Base-by-base conservation (phyloP, 208 protist species). In the Phytomonas serpens region DNA sequence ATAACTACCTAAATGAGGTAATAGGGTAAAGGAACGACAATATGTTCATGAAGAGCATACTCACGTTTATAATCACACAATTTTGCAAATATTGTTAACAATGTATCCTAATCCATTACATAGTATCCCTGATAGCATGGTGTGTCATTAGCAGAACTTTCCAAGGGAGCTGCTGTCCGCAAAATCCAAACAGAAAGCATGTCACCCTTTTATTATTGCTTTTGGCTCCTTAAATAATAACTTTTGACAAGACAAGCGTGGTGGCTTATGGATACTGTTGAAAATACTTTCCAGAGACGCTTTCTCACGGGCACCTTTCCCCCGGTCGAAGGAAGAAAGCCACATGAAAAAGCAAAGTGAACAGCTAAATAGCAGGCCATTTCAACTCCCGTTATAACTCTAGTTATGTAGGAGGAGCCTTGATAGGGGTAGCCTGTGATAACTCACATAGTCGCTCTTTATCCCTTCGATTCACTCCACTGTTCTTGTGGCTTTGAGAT, bases 21-120 rank as follows among this genome's bases (percentile, higher is more conserved):
- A 23, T 11, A 57, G 3, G 23, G 16, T 9, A 23, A 19, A 11
- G 16, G 23, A 27, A 57, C 23, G 27, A 23, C 4, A 27, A 57
- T 19, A 73, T 6, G 66, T 19, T 62, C 29, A 64, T 36, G 6
- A 63, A 4, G 68, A 71, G 11, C 64, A 69, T 29, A 69, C 7
- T 42, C n/a, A 42, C 4, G 63, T 5, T 34, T 33, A 73, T 0
- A 37, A n/a, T 23, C 0, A 77, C 30, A 75, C 30, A 36, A n/a
- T 68, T n/a, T 33, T 16, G 37, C 34, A 7, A 38, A 36, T 42
- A 13, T 37, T 77, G 36, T 34, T 68, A 34, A 32, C 2, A 31
- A 0, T 57, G 19, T 19, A 10, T 7, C 32, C 33, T 68, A 52
- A 16, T 10, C 29, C 61, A 52, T 51, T 67, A n/a, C 13, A 62